Percentiles rank a stretch among this genome's conserved stretches.
phyloP scores from a whole-genome alignment of 768 basidiomycete genomes.

The Boletus sp. region DNA sequence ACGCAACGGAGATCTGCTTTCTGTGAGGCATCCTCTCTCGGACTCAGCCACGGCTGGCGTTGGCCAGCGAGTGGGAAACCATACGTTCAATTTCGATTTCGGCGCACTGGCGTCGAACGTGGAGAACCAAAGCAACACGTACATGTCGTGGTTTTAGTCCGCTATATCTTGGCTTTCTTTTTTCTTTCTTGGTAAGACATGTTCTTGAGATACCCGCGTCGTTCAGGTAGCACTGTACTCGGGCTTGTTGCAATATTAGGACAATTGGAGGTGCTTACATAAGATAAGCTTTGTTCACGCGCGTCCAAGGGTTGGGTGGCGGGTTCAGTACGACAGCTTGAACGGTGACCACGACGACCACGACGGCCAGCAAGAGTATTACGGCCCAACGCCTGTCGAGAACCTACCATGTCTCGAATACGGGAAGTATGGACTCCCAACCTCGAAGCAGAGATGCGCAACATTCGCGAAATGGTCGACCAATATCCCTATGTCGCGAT shows the following conservation, averaged over 20 bases:
- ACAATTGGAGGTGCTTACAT: slow-evolving; percentile 26
- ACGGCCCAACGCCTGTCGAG: slow-evolving; percentile 3
- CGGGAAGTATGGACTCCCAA: slow-evolving; percentile 95
- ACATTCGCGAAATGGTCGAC: slow-evolving; percentile 84
- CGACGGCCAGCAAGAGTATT: slow-evolving; percentile 1
- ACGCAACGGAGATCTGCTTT: slow-evolving; percentile 25
- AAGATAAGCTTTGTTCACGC: slow-evolving; percentile 23
- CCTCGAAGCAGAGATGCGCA: slow-evolving; percentile 89
- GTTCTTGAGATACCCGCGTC: slow-evolving; percentile 13
- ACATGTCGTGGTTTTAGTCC: slow-evolving; percentile 66
- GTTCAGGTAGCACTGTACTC: neutral
- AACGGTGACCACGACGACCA: slow-evolving; percentile 22
- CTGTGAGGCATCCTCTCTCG: slow-evolving; percentile 16
- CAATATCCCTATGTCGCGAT: slow-evolving; percentile 93
- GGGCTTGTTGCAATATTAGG: neutral
- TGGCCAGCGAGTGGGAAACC: slow-evolving; percentile 47
- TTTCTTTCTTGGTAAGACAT: slow-evolving; percentile 16
- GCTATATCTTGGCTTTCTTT: slow-evolving; percentile 12
- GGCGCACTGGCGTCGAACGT: slow-evolving; percentile 55
- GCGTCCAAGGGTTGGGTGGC: slow-evolving; percentile 12
- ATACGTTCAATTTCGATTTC: slow-evolving; percentile 61
- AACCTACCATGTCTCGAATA: slow-evolving; percentile 69
- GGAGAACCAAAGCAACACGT: slow-evolving; percentile 54
- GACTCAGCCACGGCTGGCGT: slow-evolving; percentile 21
- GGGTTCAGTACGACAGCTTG: slow-evolving; percentile 6